Base-by-base conservation (phyloP, 345 rosid genomes). In the Gossypium turneri region DNA sequence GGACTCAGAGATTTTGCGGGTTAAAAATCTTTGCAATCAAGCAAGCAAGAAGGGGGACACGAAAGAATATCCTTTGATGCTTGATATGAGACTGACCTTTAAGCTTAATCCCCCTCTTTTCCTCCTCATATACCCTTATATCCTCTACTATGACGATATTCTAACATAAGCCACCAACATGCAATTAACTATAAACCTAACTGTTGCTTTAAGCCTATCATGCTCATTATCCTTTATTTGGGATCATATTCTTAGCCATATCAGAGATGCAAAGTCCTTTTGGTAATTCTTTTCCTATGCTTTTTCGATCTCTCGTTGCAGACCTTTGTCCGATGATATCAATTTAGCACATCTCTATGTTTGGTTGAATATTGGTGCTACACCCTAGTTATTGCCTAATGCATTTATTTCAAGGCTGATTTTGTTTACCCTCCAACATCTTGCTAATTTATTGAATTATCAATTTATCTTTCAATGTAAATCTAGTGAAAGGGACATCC, bases 41-140 rank as follows among this genome's bases (percentile, higher is more conserved):
- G 98, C 98, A 77, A 92, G 85, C 75, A 95, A 92, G 84, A 90
- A 86, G 78, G 94, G 94, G 62, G 90, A 74, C 7, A 74, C 75
- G 72, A 90, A 90, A 77, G 94, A 92, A 94, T 94, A 94, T 94
- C 98, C 98, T 94, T 80, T 86, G 73, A 60, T 84, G 24, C 67
- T 81, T 74, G 75, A 74, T 19, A 73, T 72, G 81, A 47, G 67
- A 61, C 22, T 71, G 34, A 38, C 55, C 27, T 70, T 22, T 64
- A 51, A 15, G 52, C 48, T 48, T 1, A 8, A 9, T 2, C 50
- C 50, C 3, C 47, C 44, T 65, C n/a, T 8, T 44, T n/a, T 68
- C 63, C 70, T 64, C 16, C 55, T n/a, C 34, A 56, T 15, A 58
- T 57, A 22, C 61, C 52, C 65, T 59, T 73, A 11, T 64, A 52